phyloP scores from a whole-genome alignment of 805 yeast genomes.

The Yarrowia deformans region DNA sequence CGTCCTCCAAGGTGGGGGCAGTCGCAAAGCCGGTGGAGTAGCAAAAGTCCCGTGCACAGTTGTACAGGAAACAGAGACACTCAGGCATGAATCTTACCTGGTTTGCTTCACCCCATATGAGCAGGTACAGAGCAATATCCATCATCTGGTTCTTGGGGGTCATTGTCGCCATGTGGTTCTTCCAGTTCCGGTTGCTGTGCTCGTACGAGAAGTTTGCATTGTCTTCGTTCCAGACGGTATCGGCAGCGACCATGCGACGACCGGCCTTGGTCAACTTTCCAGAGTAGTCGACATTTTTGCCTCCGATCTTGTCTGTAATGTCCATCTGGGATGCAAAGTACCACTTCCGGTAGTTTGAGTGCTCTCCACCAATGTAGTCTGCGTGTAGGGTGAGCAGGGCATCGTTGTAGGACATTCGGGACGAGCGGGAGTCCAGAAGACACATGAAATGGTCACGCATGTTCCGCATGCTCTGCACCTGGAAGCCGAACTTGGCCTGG shows the following conservation, averaged over 20 bases:
- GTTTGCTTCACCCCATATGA: constrained; percentile 92
- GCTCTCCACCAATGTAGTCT: constrained; percentile 75
- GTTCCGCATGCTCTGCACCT: constrained; percentile 66
- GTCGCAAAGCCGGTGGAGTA: constrained; percentile 54
- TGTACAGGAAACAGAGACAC: constrained; percentile 82
- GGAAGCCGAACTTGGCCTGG: constrained; percentile 69
- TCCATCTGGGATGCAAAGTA: constrained; percentile 77
- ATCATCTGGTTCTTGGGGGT: constrained; percentile 62
- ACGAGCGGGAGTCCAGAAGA: constrained; percentile 70
- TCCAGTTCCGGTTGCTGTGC: constrained; percentile 60
- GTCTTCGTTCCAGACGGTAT: constrained; percentile 45
- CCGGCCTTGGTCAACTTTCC: constrained; percentile 43
- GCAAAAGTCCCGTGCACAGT: constrained; percentile 76
- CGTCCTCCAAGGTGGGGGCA: constrained; percentile 44
- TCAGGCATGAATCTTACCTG: constrained; percentile 89
- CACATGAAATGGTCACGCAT: constrained; percentile 71
- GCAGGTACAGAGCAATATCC: constrained; percentile 72
- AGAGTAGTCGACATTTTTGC: constrained; percentile 41
- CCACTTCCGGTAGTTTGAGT: constrained; percentile 77
- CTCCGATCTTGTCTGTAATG: constrained; percentile 55
- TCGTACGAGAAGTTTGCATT: constrained; percentile 58
- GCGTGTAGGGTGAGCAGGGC: constrained; percentile 71
- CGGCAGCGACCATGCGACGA: constrained; percentile 33
- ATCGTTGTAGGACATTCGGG: constrained; percentile 63
- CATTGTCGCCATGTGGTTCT: constrained; percentile 57